Evolutionary conservation across 345 rosid species (phyloP).

Genomic region (Lumnitzera racemosa): DNA sequence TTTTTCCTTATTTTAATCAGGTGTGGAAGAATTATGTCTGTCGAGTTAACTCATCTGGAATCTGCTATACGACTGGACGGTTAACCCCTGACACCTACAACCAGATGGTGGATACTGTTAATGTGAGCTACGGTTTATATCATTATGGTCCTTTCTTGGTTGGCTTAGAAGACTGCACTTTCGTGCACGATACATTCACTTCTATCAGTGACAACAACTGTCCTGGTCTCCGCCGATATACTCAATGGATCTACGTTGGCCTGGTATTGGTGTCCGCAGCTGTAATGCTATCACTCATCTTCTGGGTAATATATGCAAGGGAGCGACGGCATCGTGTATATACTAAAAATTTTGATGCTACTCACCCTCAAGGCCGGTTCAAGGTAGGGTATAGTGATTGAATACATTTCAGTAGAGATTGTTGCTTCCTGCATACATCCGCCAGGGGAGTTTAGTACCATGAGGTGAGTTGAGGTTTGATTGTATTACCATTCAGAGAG

Average conservation of each 20-base stretch:
- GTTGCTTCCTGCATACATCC: background rate
- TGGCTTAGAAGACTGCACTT: constrained; percentile 63
- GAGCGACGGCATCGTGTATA: constrained; percentile 82
- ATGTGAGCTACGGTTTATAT: constrained; percentile 71
- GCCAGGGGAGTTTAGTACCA: background rate
- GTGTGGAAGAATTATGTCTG: constrained; percentile 61
- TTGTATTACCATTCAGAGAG: too few species aligned
- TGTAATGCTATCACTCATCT: constrained; percentile 82
- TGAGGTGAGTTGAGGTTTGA: background rate
- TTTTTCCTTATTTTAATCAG: constrained; percentile 26
- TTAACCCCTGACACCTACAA: constrained; percentile 52
- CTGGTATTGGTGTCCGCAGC: constrained; percentile 67
- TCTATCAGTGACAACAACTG: constrained; percentile 43
- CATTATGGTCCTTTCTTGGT: constrained; percentile 80
- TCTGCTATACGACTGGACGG: constrained; percentile 68
- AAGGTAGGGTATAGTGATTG: constrained; percentile 20
- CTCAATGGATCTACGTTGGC: constrained; percentile 72
- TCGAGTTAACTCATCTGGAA: constrained; percentile 35
- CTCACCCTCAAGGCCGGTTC: constrained; percentile 7
- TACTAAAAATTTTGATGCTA: constrained; percentile 40
- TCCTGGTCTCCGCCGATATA: constrained; percentile 49
- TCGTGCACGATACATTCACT: constrained; percentile 69
- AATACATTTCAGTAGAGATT: background rate
- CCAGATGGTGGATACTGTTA: constrained; percentile 64
- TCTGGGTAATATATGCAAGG: constrained; percentile 86